These are phyloP conservation scores for Zygosaccharomyces lentus DNA, from an alignment of 805 yeast species.

Conservation along the genomic window DNA sequence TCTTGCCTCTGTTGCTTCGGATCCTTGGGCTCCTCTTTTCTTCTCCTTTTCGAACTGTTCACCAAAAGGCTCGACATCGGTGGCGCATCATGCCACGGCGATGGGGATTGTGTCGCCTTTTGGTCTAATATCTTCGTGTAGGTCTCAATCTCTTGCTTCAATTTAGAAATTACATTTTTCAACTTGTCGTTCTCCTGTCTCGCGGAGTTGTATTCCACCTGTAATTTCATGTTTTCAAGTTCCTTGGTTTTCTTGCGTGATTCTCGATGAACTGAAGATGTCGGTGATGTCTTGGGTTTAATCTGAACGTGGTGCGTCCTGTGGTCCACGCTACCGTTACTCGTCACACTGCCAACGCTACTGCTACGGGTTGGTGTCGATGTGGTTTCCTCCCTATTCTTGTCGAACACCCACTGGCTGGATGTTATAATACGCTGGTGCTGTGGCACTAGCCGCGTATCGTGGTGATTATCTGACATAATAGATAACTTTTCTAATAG, in stretches of 20 bases:
- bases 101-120: conserved; percentile 2
- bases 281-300: conserved; percentile 6
- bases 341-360: neutral
- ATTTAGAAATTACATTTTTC: conserved; percentile 22
- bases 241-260: conserved; percentile 12
- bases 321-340: neutral
- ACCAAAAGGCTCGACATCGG: conserved; percentile 19
- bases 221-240: conserved; percentile 20
- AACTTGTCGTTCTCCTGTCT: conserved; percentile 27
- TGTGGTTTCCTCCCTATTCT: conserved; percentile 9
- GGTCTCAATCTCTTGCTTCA: conserved; percentile 24
- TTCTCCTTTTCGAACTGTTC: conserved; percentile 19
- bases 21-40: conserved; percentile 6
- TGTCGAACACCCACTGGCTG: conserved; percentile 21
- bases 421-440: conserved; percentile 24
- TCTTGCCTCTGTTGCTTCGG: neutral
- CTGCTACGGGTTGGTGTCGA: conserved; percentile 1
- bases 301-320: conserved; percentile 2
- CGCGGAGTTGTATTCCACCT: conserved; percentile 24
- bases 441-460: conserved; percentile 13
- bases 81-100: conserved; percentile 9
- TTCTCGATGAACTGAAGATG: conserved; percentile 7
- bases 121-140: conserved; percentile 17
- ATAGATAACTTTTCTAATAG: neutral
- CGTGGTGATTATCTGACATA: conserved; percentile 5